Conservation (phyloP, 2,329 filamentous ascomycete genomes). For the Scytalidium lignicola region DNA sequence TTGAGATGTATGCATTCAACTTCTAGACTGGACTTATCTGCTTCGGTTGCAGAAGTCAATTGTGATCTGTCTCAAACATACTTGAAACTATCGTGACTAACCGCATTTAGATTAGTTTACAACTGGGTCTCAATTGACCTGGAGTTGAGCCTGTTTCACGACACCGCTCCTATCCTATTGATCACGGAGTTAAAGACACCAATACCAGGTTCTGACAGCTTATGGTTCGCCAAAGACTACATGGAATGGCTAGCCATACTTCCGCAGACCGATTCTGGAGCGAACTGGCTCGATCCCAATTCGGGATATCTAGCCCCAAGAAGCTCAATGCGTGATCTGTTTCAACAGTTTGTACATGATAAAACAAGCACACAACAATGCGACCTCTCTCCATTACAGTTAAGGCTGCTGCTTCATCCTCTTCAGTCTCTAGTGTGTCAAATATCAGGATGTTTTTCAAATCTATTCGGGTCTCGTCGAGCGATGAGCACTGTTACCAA, state of each 20-base stretch:
- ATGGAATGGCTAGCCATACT: conserved; percentile 55
- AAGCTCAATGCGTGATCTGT: conserved; percentile 58
- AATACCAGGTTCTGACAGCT: conserved; percentile 54
- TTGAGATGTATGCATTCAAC: too few species aligned
- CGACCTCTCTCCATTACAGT: conserved; percentile 45
- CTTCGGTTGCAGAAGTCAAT: too few species aligned
- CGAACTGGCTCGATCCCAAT: conserved; percentile 43
- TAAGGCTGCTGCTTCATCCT: conserved; percentile 64
- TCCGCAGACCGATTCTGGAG: conserved; percentile 52
- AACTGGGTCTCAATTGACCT: conserved; percentile 73
- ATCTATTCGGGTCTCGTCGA: conserved; percentile 41
- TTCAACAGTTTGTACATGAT: conserved; percentile 63
- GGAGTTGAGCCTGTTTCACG: conserved; percentile 63
- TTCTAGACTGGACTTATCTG: too few species aligned
- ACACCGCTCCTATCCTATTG: conserved; percentile 56
- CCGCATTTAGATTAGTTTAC: conserved; percentile 55
- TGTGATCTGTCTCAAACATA: conserved; percentile 2
- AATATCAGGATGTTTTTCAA: conserved; percentile 60
- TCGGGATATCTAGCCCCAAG: conserved; percentile 45
- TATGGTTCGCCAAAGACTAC: conserved; percentile 58
- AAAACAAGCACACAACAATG: conserved; percentile 47
- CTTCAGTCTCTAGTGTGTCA: conserved; percentile 61
- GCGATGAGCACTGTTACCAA: conserved; percentile 47
- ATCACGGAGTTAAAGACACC: conserved; percentile 61
- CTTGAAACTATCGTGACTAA: conserved; percentile 14